Percentiles rank a stretch among this genome's conserved stretches.
Conservation (phyloP, 129 eudicot genomes). For the Pittosporum tobira region DNA sequence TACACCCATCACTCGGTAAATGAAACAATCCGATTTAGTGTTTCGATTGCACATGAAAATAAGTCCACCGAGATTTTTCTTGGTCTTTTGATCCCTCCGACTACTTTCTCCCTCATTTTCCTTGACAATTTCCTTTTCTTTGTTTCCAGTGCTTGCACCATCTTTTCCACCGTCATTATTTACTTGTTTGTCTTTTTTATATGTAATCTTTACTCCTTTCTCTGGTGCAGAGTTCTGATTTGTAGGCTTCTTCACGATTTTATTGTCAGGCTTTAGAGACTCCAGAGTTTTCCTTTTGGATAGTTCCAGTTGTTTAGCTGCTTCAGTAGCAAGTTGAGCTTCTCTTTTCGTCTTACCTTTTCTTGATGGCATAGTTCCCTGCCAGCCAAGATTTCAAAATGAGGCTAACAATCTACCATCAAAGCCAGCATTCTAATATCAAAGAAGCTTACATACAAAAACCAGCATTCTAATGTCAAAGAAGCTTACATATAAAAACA, state of each 20-base stretch:
- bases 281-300: not conserved
- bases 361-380: slow-evolving; percentile 1
- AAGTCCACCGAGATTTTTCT: not conserved
- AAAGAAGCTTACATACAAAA: too few relatives aligned
- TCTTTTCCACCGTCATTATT: not conserved
- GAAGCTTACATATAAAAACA: too few relatives aligned
- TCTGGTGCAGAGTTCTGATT: not conserved
- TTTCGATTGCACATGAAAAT: slow-evolving; percentile 11
- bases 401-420: not conserved
- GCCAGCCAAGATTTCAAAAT: not conserved
- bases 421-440: too few relatives aligned
- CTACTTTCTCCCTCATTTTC: not conserved
- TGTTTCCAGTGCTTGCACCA: not conserved
- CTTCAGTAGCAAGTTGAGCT: too few relatives aligned
- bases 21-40: slow-evolving; percentile 8
- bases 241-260: not conserved
- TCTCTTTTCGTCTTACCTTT: slow-evolving; percentile 4
- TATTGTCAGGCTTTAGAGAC: not conserved
- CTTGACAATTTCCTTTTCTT: not conserved
- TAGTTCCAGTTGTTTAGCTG: not conserved
- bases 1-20: slow-evolving; percentile 10
- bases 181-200: not conserved
- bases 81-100: slow-evolving; percentile 3
- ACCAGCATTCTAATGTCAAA: too few relatives aligned
- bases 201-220: slow-evolving; percentile 2